Conservation (phyloP, 1,284 basidiomycete genomes). For the Blastosporella zonata region DNA sequence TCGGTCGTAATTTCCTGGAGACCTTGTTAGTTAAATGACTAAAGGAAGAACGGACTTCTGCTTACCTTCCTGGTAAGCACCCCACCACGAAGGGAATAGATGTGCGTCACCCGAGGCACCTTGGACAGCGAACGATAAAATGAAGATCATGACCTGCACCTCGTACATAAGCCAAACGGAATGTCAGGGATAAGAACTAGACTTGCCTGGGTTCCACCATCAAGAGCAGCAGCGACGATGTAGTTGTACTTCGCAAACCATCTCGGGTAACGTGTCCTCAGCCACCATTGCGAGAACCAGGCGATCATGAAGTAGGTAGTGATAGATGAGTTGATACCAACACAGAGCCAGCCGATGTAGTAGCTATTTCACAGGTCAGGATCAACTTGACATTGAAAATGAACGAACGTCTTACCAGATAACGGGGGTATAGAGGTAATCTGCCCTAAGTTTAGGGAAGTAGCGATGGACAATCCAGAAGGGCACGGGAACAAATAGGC, state of each 20-base stretch:
- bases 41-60: background rate
- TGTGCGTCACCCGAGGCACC: conserved; percentile 57
- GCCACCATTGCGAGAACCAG: conserved; percentile 53
- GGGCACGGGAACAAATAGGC: conserved; percentile 49
- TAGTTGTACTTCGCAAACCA: conserved; percentile 56
- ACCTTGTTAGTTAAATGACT: background rate
- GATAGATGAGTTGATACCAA: conserved; percentile 46
- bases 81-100: conserved; percentile 55
- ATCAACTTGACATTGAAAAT: background rate
- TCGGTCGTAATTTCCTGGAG: conserved; percentile 33
- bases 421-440: conserved; percentile 45
- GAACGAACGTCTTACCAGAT: conserved; percentile 31
- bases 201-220: conserved; percentile 31
- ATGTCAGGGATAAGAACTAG: background rate
- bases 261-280: conserved; percentile 52
- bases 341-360: conserved; percentile 36
- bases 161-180: background rate
- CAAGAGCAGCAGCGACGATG: conserved; percentile 41
- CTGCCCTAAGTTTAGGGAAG: conserved; percentile 38
- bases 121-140: conserved; percentile 70
- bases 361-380: conserved; percentile 20
- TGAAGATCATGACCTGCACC: conserved; percentile 65
- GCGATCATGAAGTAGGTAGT: conserved; percentile 45
- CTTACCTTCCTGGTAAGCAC: conserved; percentile 15
- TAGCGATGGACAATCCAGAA: conserved; percentile 53